Percentiles rank a stretch among this genome's conserved stretches.
Evolutionary conservation across 331 rosid genomes (phyloP).

Genomic region (Saraca asoca): DNA sequence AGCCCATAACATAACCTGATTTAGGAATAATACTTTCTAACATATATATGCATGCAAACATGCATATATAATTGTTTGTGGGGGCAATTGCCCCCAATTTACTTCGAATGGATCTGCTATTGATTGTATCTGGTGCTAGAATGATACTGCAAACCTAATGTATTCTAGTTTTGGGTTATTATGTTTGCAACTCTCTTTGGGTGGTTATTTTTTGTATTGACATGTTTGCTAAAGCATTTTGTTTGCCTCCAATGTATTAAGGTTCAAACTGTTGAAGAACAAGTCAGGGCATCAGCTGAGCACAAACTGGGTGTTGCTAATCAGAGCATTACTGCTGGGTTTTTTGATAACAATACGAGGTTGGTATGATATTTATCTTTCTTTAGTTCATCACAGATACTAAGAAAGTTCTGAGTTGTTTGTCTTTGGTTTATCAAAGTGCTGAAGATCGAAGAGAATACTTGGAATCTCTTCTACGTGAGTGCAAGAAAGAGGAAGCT

Average conservation of each 20-base stretch:
- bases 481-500: conserved; percentile 97
- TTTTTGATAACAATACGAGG: conserved; percentile 99
- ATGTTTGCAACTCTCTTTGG: too few relatives aligned
- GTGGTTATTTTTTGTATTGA: too few relatives aligned
- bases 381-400: conserved; percentile 9
- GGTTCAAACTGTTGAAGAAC: conserved; percentile 99
- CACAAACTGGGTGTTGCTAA: conserved; percentile 98
- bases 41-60: too few relatives aligned
- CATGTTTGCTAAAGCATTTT: conserved; percentile 23
- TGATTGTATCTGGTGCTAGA: too few relatives aligned
- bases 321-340: conserved; percentile 99
- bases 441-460: conserved; percentile 99
- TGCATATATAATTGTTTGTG: too few relatives aligned
- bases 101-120: too few relatives aligned
- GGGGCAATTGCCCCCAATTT: too few relatives aligned
- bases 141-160: too few relatives aligned
- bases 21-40: too few relatives aligned
- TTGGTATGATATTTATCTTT: conserved; percentile 32
- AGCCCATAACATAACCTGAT: too few relatives aligned
- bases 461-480: conserved; percentile 93
- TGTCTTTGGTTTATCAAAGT: conserved; percentile 53
- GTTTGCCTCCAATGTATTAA: conserved; percentile 38
- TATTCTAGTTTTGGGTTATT: too few relatives aligned
- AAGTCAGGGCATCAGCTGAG: conserved; percentile 99
- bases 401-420: conserved; percentile 29